Base-by-base conservation (phyloP, 306 rosid species). In the Cajanus cajan region DNA sequence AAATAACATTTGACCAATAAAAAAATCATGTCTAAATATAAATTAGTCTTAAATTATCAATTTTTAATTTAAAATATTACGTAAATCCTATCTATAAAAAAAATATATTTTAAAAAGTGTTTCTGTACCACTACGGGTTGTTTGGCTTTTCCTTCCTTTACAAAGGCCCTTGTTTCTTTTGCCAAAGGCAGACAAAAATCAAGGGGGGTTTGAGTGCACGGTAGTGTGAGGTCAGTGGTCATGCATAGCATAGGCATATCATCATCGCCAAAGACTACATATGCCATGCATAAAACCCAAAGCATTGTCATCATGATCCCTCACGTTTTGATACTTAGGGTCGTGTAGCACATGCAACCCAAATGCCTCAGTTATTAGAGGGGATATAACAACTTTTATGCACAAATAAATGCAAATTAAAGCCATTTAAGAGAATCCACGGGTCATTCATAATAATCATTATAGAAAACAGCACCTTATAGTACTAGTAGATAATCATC, bases 81-180 rank as follows among this genome's bases (percentile, higher is more conserved):
- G n/a, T n/a, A n/a, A n/a, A n/a, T n/a, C n/a, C n/a, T n/a, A n/a
- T n/a, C n/a, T n/a, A n/a, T n/a, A n/a, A n/a, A n/a, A n/a, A n/a
- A n/a, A n/a, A n/a, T n/a, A n/a, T n/a, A n/a, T n/a, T n/a, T n/a
- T n/a, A n/a, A n/a, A 74, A 76, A 70, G 77, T 64, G 65, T 33
- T 37, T 7, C 10, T 33, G 54, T 45, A 16, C 25, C 71, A 44
- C 37, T 67, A n/a, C n/a, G n/a, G 51, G 21, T 24, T 34, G n/a
- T 80, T 82, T 52, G 43, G 15, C 75, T 78, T 73, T 70, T 50
- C 13, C 28, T n/a, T n/a, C n/a, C 83, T 74, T 44, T 70, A 15
- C 44, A 87, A 87, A 91, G 85, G 79, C 81, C 81, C 51, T 4
- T 51, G 84, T 62, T 41, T 74, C 85, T 69, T 84, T 61, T 88